Evolutionary conservation across 2,329 filamentous ascomycete genomes (phyloP).

Genomic region (Fusarium pseudograminearum): DNA sequence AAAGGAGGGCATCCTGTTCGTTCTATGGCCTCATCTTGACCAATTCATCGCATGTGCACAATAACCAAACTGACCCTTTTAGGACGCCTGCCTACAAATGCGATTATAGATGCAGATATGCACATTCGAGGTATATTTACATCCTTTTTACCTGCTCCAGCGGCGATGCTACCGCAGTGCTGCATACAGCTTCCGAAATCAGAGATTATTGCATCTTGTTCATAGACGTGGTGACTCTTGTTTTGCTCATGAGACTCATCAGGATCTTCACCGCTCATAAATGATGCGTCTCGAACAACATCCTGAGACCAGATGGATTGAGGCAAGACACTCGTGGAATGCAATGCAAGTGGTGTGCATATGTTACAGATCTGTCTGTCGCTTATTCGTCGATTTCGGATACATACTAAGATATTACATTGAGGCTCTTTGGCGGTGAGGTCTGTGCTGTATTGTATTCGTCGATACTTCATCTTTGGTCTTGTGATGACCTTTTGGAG

Average conservation of each 20-base stretch:
- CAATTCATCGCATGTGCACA: conserved; percentile 8
- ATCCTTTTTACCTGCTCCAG: neutral
- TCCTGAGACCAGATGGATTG: neutral
- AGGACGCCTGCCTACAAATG: conserved; percentile 9
- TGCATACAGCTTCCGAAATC: conserved; percentile 29
- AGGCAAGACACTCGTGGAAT: conserved; percentile 19
- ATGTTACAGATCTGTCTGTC: conserved; percentile 14
- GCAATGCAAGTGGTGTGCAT: conserved; percentile 20
- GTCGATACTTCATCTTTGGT: neutral
- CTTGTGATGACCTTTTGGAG: neutral
- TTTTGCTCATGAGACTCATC: conserved; percentile 11
- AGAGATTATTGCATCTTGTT: conserved; percentile 30
- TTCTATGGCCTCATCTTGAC: conserved; percentile 20
- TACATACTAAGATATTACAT: neutral
- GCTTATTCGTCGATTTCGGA: conserved; percentile 13
- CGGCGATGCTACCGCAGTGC: conserved; percentile 15
- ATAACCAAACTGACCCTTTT: conserved; percentile 19
- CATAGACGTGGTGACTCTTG: conserved; percentile 21
- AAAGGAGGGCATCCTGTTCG: conserved; percentile 36
- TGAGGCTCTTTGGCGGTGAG: conserved; percentile 35
- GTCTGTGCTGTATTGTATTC: conserved; percentile 1
- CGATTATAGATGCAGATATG: neutral
- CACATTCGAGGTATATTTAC: neutral
- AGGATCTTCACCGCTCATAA: conserved; percentile 21
- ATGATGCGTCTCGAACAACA: conserved; percentile 15